Base-by-base conservation (phyloP, 306 rosid species). In the Clitoria ternatea region DNA sequence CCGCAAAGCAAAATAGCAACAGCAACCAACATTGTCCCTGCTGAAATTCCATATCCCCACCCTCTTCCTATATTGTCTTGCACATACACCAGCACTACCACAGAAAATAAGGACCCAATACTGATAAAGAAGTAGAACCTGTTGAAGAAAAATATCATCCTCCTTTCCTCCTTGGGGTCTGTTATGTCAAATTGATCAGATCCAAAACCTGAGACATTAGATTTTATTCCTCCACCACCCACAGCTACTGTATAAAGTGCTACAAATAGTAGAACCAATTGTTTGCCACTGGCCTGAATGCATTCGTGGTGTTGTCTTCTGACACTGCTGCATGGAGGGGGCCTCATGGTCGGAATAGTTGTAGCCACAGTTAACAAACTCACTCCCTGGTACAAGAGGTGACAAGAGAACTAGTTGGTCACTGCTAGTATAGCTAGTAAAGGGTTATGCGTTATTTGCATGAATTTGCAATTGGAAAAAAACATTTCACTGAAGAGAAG, bases 211-310 rank as follows among this genome's bases (percentile, higher is more conserved):
- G 98, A 90, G 39, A 94, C 97, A 32, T 90, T 94, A 11, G 97
- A 90, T 76, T 94, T 94, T 72, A 94, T 89, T 27, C 98, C 96
- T 18, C 98, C 98, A 2, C 96, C 97, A 0, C 97, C 98, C 1
- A 74, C 74, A 8, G 97, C 97, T 69, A 85, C 70, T 5, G 88
- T 81, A 48, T 87, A 94, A 7, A 94, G 86, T 26, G 98, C 97
- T 14, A 76, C 92, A 60, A 78, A 89, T 33, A 94, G 89, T 33
- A 94, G 37, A 24, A 80, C 76, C 23, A 90, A 50, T 49, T 94
- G 98, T 18, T 62, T 80, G 2, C 96, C 92, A 1, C 67, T 63
- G 26, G 86, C 97, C 30, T 80, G 79, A 48, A 87, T 48, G 68
- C 97, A 94, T 27, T 77, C 78, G 26, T 89, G 96, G 17, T 82